Conservation (phyloP, 192 early-diverging fungal species). For the Diversispora eburnea region DNA sequence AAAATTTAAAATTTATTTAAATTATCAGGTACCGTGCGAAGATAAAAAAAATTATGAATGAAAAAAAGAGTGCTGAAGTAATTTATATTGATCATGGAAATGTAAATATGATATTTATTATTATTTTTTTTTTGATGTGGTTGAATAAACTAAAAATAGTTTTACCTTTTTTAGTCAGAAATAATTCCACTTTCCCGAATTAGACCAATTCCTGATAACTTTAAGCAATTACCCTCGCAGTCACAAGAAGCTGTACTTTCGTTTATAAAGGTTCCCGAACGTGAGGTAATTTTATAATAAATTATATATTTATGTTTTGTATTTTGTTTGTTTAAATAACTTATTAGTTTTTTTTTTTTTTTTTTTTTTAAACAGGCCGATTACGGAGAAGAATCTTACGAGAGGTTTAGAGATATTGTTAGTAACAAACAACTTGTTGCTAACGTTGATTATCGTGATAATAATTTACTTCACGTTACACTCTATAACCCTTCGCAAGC, state of each 20-base stretch:
- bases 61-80: constrained; percentile 63
- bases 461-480: constrained; percentile 56
- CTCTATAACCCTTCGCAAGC: constrained; percentile 63
- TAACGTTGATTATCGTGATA: constrained; percentile 64
- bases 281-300: constrained; percentile 8
- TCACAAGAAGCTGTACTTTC: constrained; percentile 83
- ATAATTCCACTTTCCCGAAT: constrained; percentile 64
- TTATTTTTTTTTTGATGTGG: not conserved
- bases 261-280: constrained; percentile 65
- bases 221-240: constrained; percentile 66
- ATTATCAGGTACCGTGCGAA: constrained; percentile 60
- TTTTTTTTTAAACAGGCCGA: constrained; percentile 51
- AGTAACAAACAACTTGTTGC: constrained; percentile 64
- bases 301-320: not conserved
- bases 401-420: constrained; percentile 64
- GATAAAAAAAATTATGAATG: constrained; percentile 60
- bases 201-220: constrained; percentile 71
- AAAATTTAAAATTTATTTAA: not conserved
- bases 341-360: not conserved
- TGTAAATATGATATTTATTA: constrained; percentile 36
- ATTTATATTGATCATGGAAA: constrained; percentile 96
- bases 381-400: constrained; percentile 72
- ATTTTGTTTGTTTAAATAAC: not conserved
- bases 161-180: constrained; percentile 52
- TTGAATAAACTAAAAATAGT: too few species aligned